Conservation (phyloP, 2,329 filamentous ascomycete species). For the Bipolaris gigantea region DNA sequence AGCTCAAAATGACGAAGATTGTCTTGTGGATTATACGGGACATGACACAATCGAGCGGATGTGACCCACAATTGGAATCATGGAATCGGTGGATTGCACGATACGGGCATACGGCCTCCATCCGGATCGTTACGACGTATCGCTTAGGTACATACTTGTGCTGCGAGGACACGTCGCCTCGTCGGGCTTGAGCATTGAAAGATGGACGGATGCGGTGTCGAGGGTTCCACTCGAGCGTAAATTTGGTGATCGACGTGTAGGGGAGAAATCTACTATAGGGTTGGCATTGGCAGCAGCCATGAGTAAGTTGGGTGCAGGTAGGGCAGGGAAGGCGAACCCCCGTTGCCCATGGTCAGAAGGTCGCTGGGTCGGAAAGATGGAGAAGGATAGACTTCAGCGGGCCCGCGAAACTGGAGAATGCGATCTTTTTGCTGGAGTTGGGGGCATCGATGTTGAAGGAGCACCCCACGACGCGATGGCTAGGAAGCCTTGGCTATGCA, state of each 20-base stretch:
- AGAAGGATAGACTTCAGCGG: slow-evolving; percentile 10
- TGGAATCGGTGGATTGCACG: slow-evolving; percentile 6
- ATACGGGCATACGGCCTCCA: slow-evolving; percentile 8
- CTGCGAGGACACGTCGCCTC: slow-evolving; percentile 14
- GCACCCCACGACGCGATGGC: slow-evolving; percentile 16
- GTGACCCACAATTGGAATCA: slow-evolving; percentile 7
- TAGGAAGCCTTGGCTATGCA: slow-evolving; percentile 11
- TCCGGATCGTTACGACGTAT: slow-evolving; percentile 1
- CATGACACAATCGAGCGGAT: slow-evolving; percentile 10
- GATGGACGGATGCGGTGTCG: slow-evolving; percentile 3
- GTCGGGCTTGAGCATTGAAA: slow-evolving; percentile 1
- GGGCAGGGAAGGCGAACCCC: slow-evolving; percentile 3
- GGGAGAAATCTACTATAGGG: neutral
- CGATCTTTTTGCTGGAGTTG: slow-evolving; percentile 4
- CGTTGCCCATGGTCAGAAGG: slow-evolving; percentile 6
- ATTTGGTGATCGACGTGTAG: neutral
- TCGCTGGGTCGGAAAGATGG: slow-evolving; percentile 15
- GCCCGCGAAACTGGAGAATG: slow-evolving; percentile 8
- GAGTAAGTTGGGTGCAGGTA: neutral
- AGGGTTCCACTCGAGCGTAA: neutral
- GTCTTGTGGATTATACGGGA: slow-evolving; percentile 2
- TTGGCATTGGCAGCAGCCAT: neutral
- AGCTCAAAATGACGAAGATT: neutral
- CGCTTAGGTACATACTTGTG: slow-evolving; percentile 6
- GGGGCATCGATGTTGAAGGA: slow-evolving; percentile 1